Evolutionary conservation across 2,329 filamentous ascomycete genomes (phyloP).

Genomic region (Chlorencoelia australis): DNA sequence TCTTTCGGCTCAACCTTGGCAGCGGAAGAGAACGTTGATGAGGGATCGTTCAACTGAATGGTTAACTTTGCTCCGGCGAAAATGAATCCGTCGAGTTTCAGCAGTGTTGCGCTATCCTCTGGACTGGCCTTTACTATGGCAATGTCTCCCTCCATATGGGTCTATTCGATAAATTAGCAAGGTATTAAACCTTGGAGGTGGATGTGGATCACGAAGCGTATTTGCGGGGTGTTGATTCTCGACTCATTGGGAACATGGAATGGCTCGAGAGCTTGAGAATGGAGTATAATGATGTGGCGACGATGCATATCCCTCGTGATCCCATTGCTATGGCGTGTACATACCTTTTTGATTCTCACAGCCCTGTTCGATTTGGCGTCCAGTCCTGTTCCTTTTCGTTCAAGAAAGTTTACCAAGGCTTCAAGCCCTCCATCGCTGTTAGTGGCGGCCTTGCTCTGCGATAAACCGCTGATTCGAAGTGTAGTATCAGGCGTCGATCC

Average conservation of each 20-base stretch:
- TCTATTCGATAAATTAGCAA: constrained; percentile 65
- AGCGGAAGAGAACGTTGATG: constrained; percentile 3
- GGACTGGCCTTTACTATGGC: constrained; percentile 58
- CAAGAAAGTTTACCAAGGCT: constrained; percentile 56
- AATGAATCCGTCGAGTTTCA: constrained; percentile 56
- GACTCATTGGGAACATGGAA: constrained; percentile 28
- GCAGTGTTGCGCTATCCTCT: constrained; percentile 52
- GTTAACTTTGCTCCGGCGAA: constrained; percentile 57
- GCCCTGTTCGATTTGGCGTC: constrained; percentile 33
- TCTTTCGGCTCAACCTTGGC: constrained; percentile 29
- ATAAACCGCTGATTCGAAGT: constrained; percentile 49
- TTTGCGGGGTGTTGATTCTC: constrained; percentile 18
- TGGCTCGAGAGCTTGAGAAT: constrained; percentile 23
- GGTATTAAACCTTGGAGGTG: constrained; percentile 28
- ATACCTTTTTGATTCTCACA: constrained; percentile 69
- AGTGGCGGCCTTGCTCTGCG: constrained; percentile 54
- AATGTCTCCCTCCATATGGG: constrained; percentile 56
- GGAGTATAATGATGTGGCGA: constrained; percentile 31
- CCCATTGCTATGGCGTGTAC: constrained; percentile 40
- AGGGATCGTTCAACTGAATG: constrained; percentile 35
- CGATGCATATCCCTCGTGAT: constrained; percentile 25
- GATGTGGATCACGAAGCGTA: constrained; percentile 21
- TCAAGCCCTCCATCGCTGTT: constrained; percentile 58
- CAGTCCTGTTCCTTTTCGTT: constrained; percentile 56
- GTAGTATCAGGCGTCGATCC: constrained; percentile 16